Evolutionary conservation across 2,329 filamentous ascomycete genomes (phyloP), one percentile per base, ranked within the genome.

Genomic region (Colletotrichum liriopes): DNA sequence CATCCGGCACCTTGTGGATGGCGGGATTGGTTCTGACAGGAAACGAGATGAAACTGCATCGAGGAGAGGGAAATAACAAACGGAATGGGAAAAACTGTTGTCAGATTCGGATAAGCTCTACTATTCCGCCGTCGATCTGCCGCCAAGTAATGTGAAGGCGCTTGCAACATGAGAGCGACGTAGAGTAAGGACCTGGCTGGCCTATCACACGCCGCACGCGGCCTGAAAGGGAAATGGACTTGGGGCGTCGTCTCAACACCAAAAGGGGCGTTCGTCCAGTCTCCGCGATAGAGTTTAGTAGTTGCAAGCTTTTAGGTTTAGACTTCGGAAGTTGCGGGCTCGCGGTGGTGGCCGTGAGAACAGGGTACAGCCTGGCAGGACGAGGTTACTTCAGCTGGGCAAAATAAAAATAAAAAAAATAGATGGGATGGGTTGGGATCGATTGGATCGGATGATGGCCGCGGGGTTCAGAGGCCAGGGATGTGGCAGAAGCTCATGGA

Each of bases 401-500:
- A 37, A 7, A 61, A 32, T n/a, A n/a, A n/a, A n/a, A n/a, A n/a
- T n/a, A 32, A 32, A 32, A 26, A 1, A 26, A 26, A 1, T 26
- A 26, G 64, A 51, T 56, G 68, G 51, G 56, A 68, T 56, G 56
- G 51, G 47, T 14, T 61, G 51, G 29, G 51, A 55, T 52, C 45
- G 49, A 32, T 29, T 56, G 56, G 60, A 52, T 71, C 49, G 64
- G 68, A 67, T 58, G 56, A 60, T 56, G 55, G 56, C 35, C 51
- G 49, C 43, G 65, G 43, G 51, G 51, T 47, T 63, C 58, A 23
- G 20, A 26, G 20, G n/a, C 45, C 12, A 16, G 68, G 43, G 39
- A 43, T 32, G 47, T 18, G 35, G 35, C 35, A 43, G 68, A 62
- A 62, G 35, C 29, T 37, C 56, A 43, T 67, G 23, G 55, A 67